Base-by-base conservation (phyloP, 257 asterid genomes). In the Mitragyna speciosa region DNA sequence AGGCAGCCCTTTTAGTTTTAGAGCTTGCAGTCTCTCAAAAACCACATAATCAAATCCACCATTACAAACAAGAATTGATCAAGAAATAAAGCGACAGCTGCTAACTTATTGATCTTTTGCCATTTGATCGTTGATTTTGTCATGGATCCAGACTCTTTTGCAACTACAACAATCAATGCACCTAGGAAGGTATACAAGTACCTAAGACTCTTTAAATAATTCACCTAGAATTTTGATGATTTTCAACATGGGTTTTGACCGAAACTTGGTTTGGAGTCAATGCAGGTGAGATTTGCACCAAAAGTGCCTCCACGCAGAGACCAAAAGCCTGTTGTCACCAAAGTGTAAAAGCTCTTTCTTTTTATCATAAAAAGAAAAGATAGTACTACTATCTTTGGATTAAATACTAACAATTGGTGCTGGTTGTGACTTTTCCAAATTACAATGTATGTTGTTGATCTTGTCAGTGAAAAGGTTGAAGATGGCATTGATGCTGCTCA, bases 241-340 rank as follows among this genome's bases (percentile, higher is more conserved):
- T 54, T 54, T 20, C 10, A 19, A 54, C n/a, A 17, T 20, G 63
- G 61, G 63, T 54, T 54, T 54, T 54, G 26, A 54, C 5, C n/a
- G 19, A 19, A 5, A 54, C 19, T 54, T 54, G 63, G n/a, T 54
- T 54, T 54, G n/a, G 63, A 54, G 5, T 63, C 68, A 11, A 33
- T 76, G 33, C 54, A 95, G 97, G 87, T 93, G 86, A 92, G 76
- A 80, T 95, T 88, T 83, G 89, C 89, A 59, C 98, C 98, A 11
- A 93, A 93, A 85, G 92, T 87, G 78, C 97, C 98, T 76, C 92
- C 89, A 54, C 91, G 92, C 82, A 90, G 87, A 85, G 94, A 84
- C 16, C 80, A 68, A 47, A 92, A 89, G 79, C 79, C 82, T 63
- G 85, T 83, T 73, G 79, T 87, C 56, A 85, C 91, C 59, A 95